A percentile compares a stretch with the other conserved stretches of the same genome.
Evolutionary conservation across 2,329 filamentous ascomycete species (phyloP).

Genomic region (Graphiopsis chlorocephala): DNA sequence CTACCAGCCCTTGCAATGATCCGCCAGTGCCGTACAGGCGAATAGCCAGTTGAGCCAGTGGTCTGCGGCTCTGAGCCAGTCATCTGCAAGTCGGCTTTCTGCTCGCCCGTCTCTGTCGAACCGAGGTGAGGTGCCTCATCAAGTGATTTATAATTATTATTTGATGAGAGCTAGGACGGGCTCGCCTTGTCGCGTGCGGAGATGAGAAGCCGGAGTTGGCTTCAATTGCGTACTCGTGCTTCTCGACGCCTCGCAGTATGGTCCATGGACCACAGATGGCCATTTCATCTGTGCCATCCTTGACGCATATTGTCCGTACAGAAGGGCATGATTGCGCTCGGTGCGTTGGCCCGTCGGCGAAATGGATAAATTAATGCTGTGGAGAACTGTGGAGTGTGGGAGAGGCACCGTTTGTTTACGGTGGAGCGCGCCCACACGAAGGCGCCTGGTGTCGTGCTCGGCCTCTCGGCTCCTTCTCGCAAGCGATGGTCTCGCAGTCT

Average conservation of each 20-base stretch:
- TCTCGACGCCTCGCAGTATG: neutral
- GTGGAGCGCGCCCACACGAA: neutral
- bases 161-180: neutral
- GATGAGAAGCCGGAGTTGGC: neutral
- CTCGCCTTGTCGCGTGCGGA: neutral
- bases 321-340: neutral
- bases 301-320: neutral
- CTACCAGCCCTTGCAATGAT: constrained; percentile 2
- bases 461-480: constrained; percentile 6
- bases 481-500: neutral
- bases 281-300: neutral
- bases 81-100: constrained; percentile 6
- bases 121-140: neutral
- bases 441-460: neutral
- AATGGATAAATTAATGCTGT: constrained; percentile 2
- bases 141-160: neutral
- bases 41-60: neutral
- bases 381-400: neutral
- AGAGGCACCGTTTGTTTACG: neutral
- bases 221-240: neutral
- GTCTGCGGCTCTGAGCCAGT: constrained; percentile 1
- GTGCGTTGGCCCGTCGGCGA: neutral
- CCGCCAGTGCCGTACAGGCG: neutral
- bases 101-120: neutral
- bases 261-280: no score